A percentile compares a stretch with the other conserved stretches of the same genome.
phyloP scores from a whole-genome alignment of 108 stramenopile genomes.

The Cyclostephanos invisitatus region DNA sequence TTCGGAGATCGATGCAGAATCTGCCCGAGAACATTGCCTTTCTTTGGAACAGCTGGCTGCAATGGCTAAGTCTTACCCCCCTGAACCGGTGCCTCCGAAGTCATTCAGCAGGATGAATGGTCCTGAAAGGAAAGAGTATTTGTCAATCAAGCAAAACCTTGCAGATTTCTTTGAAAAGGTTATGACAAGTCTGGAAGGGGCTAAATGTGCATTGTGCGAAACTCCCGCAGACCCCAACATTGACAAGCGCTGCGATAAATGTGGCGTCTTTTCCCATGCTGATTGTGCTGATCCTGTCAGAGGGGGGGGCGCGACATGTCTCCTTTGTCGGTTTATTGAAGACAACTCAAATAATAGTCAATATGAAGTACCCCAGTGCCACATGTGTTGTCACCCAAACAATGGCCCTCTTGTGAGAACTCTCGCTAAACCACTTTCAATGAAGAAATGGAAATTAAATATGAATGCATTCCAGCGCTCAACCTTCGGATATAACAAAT shows the following conservation, averaged over 20 bases:
- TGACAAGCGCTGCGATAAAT: constrained; percentile 55
- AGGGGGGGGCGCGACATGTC: constrained; percentile 40
- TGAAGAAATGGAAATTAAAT: constrained; percentile 61
- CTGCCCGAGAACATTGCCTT: constrained; percentile 42
- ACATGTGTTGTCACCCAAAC: constrained; percentile 59
- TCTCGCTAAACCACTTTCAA: constrained; percentile 53
- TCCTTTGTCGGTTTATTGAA: constrained; percentile 48
- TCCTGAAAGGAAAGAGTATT: constrained; percentile 55
- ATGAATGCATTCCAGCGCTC: constrained; percentile 50
- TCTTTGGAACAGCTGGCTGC: constrained; percentile 56
- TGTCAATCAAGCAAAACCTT: constrained; percentile 59
- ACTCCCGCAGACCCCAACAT: constrained; percentile 29
- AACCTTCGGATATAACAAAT: constrained; percentile 58
- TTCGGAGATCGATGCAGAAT: constrained; percentile 55
- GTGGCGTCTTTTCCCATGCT: constrained; percentile 57
- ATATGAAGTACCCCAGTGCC: constrained; percentile 58
- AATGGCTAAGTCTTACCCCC: constrained; percentile 71
- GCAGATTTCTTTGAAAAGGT: constrained; percentile 54
- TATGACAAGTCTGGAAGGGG: constrained; percentile 52
- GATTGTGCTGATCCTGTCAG: constrained; percentile 53
- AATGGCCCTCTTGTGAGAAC: constrained; percentile 56
- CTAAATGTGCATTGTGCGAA: constrained; percentile 72
- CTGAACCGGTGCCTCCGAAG: constrained; percentile 61
- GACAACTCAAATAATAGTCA: constrained; percentile 37
- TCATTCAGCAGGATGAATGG: constrained; percentile 67